Percentiles rank a stretch among this genome's conserved stretches.
Conservation (phyloP, 495 filamentous ascomycete species). For the Ramalina intermedia region DNA sequence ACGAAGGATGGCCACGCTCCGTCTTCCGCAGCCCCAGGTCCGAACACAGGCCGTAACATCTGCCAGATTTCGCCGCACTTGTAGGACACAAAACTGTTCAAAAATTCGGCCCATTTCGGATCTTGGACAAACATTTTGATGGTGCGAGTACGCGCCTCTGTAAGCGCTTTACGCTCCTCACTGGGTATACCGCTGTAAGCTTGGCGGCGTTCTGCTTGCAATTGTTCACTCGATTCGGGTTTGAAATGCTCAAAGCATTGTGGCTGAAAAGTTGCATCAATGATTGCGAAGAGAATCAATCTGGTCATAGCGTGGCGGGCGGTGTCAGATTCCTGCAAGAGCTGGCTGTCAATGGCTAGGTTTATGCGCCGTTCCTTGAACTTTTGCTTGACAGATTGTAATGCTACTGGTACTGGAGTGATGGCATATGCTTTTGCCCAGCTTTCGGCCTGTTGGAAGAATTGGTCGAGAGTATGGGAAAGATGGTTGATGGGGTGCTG, state of each 20-base stretch:
- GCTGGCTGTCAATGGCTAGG: slow-evolving; percentile 2
- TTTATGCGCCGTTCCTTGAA: slow-evolving; percentile 3
- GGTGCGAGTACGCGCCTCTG: slow-evolving; percentile 9
- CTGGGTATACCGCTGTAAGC: slow-evolving; percentile 8
- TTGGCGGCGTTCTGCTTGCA: slow-evolving; percentile 9
- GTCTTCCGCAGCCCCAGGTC: slow-evolving; percentile 1
- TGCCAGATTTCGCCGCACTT: slow-evolving; percentile 14
- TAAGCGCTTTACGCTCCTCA: slow-evolving; percentile 7
- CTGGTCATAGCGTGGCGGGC: slow-evolving; percentile 15
- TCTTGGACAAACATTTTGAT: slow-evolving; percentile 7
- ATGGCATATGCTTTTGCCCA: no score
- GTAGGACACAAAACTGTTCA: slow-evolving; percentile 2
- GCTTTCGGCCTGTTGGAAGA: no score
- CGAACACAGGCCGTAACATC: slow-evolving; percentile 11
- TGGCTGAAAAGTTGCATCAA: slow-evolving; percentile 8
- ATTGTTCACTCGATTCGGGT: slow-evolving; percentile 7
- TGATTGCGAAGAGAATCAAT: slow-evolving; percentile 15
- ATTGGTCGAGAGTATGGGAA: no score
- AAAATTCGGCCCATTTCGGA: slow-evolving; percentile 14
- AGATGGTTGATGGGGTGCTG: no score
- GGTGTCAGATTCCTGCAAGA: slow-evolving; percentile 12
- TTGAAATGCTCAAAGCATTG: slow-evolving; percentile 13
- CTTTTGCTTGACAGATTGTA: neutral
- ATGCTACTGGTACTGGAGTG: no score
- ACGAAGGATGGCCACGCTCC: slow-evolving; percentile 13